A percentile compares a stretch with the other conserved stretches of the same genome.
phyloP scores from a whole-genome alignment of 1,139 yeast species.

The Wickerhamomyces sp. region DNA sequence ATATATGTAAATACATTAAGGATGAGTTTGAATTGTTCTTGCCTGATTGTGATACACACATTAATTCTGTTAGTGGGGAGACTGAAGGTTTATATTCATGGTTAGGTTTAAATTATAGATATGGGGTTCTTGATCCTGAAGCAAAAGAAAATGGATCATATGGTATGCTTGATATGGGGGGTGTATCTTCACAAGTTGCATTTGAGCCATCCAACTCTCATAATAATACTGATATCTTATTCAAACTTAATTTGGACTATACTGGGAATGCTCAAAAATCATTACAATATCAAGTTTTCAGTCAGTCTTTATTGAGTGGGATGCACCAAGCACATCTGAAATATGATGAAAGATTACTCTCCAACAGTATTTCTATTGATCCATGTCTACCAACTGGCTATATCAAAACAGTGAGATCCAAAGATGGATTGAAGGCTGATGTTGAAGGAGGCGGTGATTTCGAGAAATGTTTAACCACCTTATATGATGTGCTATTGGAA shows the following conservation, averaged over 20 bases:
- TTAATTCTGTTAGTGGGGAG: slow-evolving; percentile 70
- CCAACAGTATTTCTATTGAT: slow-evolving; percentile 33
- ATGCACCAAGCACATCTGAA: slow-evolving; percentile 60
- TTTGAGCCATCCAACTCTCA: slow-evolving; percentile 66
- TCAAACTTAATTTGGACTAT: slow-evolving; percentile 42
- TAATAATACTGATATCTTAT: slow-evolving; percentile 47
- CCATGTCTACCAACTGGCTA: slow-evolving; percentile 58
- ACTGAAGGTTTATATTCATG: slow-evolving; percentile 80
- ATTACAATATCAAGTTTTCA: slow-evolving; percentile 50
- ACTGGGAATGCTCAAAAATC: slow-evolving; percentile 30
- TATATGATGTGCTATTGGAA: slow-evolving; percentile 49
- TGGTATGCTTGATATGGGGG: slow-evolving; percentile 84
- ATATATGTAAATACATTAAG: slow-evolving; percentile 52
- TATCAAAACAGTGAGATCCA: slow-evolving; percentile 11
- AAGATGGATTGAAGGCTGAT: slow-evolving; percentile 25
- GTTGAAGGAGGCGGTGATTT: slow-evolving; percentile 60
- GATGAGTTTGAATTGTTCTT: slow-evolving; percentile 52
- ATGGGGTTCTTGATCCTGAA: slow-evolving; percentile 46
- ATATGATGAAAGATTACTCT: slow-evolving; percentile 38
- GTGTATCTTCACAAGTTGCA: slow-evolving; percentile 81
- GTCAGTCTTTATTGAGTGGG: slow-evolving; percentile 78
- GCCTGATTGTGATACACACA: slow-evolving; percentile 52
- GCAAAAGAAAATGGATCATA: slow-evolving; percentile 50
- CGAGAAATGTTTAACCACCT: slow-evolving; percentile 44
- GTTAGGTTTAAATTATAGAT: slow-evolving; percentile 68